Base-by-base conservation (phyloP, 257 asterid genomes). In the Fraxinus anomala region DNA sequence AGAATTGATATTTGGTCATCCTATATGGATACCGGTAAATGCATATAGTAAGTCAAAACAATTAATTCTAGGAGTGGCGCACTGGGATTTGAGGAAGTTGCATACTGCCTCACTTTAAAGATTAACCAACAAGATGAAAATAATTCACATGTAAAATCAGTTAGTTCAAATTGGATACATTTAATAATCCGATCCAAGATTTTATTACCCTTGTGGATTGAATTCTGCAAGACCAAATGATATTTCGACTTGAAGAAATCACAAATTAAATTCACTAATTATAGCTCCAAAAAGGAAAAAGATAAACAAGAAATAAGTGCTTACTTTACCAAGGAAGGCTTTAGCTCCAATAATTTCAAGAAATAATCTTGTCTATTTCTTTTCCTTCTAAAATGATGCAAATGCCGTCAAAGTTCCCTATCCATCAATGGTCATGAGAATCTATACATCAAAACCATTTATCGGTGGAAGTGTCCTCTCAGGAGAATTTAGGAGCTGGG, bases 341-440 rank as follows among this genome's bases (percentile, higher is more conserved):
- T 59, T 84, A 72, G 97, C 93, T 12, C 88, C 82, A 14, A 85
- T 73, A 59, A 84, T 86, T 9, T 92, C 94, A 28, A 92, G 99
- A 94, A 85, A 72, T 88, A 16, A 94, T 89, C 91, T 88, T 92
- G 71, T 92, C 96, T 5, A 84, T 17, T 37, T 83, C 86, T 78
- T 72, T 89, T 75, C 99, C 95, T 77, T 91, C 87, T 0, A 97
- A 74, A 94, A 92, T 19, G 93, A 83, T 68, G 96, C 95, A 86
- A 94, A 74, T 12, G 96, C 97, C 73, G 91, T 85, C 85, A 94
- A 82, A 21, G 97, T 94, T 42, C 97, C 97, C 97, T 94, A 80
- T 28, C 17, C 21, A 16, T 54, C 19, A 54, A 14, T 54, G 19
- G 14, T 3, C 4, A n/a, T 94, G 78, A 97, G 82, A 76, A 94